These are phyloP conservation scores for Xylariales sp. DNA, from an alignment of 2,329 filamentous ascomycete species.

Conservation along the genomic window DNA sequence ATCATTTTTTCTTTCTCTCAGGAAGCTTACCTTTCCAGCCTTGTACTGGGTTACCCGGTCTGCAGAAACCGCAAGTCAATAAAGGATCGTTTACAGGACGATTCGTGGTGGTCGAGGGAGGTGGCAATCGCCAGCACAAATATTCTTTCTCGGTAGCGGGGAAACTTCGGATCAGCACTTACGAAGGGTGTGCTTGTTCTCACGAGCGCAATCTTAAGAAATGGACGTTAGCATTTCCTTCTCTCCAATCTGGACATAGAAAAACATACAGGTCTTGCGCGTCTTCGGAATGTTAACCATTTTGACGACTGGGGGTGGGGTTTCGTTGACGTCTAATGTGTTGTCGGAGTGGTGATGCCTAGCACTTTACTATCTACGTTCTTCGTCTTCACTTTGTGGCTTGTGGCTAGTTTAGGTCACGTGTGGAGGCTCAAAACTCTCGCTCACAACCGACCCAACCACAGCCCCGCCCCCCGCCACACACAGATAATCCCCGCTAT, in stretches of 20 bases:
- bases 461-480: no score
- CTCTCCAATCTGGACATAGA: not conserved
- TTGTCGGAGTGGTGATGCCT: slow-evolving; percentile 22
- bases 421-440: slow-evolving; percentile 26
- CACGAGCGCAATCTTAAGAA: slow-evolving; percentile 36
- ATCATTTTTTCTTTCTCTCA: not conserved
- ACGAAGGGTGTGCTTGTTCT: slow-evolving; percentile 44
- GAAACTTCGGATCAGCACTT: slow-evolving; percentile 24
- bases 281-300: slow-evolving; percentile 43
- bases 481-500: no score
- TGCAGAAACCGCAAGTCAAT: slow-evolving; percentile 24
- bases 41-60: slow-evolving; percentile 43
- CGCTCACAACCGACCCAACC: slow-evolving; percentile 23
- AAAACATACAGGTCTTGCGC: slow-evolving; percentile 36
- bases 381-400: slow-evolving; percentile 28
- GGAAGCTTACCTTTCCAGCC: slow-evolving; percentile 38
- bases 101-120: not conserved
- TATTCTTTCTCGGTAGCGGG: not conserved
- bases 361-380: no score
- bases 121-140: not conserved
- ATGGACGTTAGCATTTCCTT: slow-evolving; percentile 17
- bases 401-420: slow-evolving; percentile 29
- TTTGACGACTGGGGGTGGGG: slow-evolving; percentile 34
- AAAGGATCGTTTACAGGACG: not conserved
- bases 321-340: slow-evolving; percentile 21